Conservation (phyloP, 139 green algal genomes). For the Nannochloris sp. region DNA sequence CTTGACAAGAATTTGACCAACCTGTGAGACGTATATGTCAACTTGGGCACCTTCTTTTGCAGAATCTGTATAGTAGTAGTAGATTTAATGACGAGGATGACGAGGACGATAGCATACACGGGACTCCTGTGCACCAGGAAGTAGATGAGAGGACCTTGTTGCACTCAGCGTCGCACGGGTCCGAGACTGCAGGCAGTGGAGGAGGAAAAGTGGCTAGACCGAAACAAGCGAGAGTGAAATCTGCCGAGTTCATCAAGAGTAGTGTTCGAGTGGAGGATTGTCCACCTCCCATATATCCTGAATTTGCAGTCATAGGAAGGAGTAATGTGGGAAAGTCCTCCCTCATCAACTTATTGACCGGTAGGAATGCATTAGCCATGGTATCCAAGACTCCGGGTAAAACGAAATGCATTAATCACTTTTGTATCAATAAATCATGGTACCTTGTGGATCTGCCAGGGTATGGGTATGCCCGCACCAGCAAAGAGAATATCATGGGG, state of each 20-base stretch:
- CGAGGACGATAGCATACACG: neutral
- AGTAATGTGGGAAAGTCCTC: constrained; percentile 97
- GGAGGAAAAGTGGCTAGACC: constrained; percentile 1
- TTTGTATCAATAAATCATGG: constrained; percentile 89
- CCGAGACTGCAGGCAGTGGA: neutral
- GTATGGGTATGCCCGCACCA: constrained; percentile 73
- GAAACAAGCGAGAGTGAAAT: constrained; percentile 21
- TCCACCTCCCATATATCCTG: constrained; percentile 52
- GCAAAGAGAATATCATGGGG: constrained; percentile 37
- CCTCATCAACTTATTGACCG: constrained; percentile 92
- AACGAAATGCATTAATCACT: constrained; percentile 94
- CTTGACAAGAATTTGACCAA: too few species aligned
- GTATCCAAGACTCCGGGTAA: constrained; percentile 94
- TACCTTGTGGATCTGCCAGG: constrained; percentile 93
- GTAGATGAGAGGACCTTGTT: constrained; percentile 4
- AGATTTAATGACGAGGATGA: constrained; percentile 29
- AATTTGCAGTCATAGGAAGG: constrained; percentile 93
- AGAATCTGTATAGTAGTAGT: constrained; percentile 24
- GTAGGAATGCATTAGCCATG: constrained; percentile 59
- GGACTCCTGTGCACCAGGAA: neutral
- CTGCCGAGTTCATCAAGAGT: constrained; percentile 62
- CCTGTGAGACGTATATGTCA: too few species aligned
- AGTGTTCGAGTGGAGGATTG: constrained; percentile 54
- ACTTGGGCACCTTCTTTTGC: neutral
- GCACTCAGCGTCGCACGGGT: neutral